phyloP scores from a whole-genome alignment of 1,284 basidiomycete species.

The Sporisorium scitamineum region DNA sequence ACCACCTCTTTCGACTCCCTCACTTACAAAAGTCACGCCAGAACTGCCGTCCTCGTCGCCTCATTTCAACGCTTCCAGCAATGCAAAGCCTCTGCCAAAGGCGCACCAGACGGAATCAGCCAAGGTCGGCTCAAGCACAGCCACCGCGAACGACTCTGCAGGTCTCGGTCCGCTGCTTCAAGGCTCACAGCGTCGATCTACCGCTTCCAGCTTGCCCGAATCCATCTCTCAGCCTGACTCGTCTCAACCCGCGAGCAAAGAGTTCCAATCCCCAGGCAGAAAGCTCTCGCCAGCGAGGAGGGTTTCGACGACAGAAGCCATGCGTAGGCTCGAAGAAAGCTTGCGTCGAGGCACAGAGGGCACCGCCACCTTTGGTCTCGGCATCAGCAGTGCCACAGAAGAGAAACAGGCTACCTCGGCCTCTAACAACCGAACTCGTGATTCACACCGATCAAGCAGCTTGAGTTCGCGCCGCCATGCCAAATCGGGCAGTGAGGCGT shows the following conservation, averaged over 20 bases:
- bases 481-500: slow-evolving; percentile 35
- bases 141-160: slow-evolving; percentile 3
- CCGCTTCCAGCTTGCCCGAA: slow-evolving; percentile 31
- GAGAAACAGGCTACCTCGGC: background rate
- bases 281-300: background rate
- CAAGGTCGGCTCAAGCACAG: slow-evolving; percentile 1
- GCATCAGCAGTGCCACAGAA: slow-evolving; percentile 17
- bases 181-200: slow-evolving; percentile 15
- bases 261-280: slow-evolving; percentile 11
- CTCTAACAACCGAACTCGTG: background rate
- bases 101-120: slow-evolving; percentile 1
- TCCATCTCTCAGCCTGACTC: slow-evolving; percentile 35
- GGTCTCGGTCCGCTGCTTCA: background rate
- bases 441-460: background rate
- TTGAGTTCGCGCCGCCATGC: slow-evolving; percentile 13
- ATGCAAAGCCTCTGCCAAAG: background rate
- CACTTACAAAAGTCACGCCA: background rate
- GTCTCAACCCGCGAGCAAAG: slow-evolving; percentile 24
- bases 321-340: slow-evolving; percentile 19
- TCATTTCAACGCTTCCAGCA: background rate
- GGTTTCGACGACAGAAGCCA: slow-evolving; percentile 5
- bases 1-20: slow-evolving; percentile 16
- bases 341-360: background rate
- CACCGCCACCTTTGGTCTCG: slow-evolving; percentile 24
- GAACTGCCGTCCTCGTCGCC: background rate